A percentile compares a stretch with the other conserved stretches of the same genome.
Evolutionary conservation across 2,329 filamentous ascomycete species (phyloP).

Genomic region (Fusarium bactridioides): DNA sequence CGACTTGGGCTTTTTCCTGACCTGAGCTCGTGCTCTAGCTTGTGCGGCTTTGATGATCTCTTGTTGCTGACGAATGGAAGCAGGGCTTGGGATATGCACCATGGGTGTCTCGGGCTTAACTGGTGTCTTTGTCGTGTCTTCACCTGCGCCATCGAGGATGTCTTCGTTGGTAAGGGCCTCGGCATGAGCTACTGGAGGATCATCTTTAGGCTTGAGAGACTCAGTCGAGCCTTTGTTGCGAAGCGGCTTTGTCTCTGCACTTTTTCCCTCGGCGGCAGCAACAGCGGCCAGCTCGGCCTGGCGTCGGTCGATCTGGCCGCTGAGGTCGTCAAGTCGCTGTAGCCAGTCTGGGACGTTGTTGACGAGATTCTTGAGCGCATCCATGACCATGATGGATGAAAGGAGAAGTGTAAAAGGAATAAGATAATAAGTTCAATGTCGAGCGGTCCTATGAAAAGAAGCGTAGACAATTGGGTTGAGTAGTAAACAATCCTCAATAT

Average conservation of each 20-base stretch:
- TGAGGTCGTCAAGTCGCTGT: conserved; percentile 66
- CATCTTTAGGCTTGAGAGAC: conserved; percentile 60
- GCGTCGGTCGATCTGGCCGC: conserved; percentile 66
- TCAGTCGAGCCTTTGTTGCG: conserved; percentile 63
- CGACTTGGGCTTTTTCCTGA: conserved; percentile 60
- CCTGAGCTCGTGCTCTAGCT: conserved; percentile 53
- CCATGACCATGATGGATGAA: conserved; percentile 64
- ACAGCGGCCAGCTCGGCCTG: conserved; percentile 67
- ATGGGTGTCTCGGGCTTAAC: conserved; percentile 42
- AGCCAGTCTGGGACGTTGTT: conserved; percentile 68
- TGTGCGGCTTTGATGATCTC: conserved; percentile 55
- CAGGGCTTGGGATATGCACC: conserved; percentile 32
- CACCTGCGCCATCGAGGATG: conserved; percentile 22
- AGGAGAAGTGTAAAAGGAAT: no score
- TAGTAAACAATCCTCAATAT: no score
- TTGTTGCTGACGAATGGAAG: conserved; percentile 49
- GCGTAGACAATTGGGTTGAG: no score
- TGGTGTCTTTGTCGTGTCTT: conserved; percentile 15
- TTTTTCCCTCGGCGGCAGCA: conserved; percentile 41
- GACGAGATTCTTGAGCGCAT: conserved; percentile 63
- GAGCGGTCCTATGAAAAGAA: no score
- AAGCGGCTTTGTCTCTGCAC: conserved; percentile 51
- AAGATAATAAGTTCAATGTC: no score
- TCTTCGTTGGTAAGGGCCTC: no score
- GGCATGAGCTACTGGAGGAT: conserved; percentile 37